Base-by-base conservation (phyloP, 495 filamentous ascomycete genomes). In the Penicillium robsamsonii region DNA sequence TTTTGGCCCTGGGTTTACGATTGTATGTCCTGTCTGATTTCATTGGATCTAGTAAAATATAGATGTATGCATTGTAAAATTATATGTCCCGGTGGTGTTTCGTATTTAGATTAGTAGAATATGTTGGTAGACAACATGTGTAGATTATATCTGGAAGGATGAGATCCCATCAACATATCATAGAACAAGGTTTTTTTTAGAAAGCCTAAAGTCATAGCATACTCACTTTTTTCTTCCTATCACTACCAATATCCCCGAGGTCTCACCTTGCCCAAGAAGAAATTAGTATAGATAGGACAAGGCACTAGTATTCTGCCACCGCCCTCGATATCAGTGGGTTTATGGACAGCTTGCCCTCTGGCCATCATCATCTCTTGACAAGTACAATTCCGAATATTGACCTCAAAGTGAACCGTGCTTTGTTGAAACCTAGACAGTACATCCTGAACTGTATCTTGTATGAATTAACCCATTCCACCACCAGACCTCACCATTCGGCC, bases 331-430 rank as follows among this genome's bases (percentile, higher is more conserved):
- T 48, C 40, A 45, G 30, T 20, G 37, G 35, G 35, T 46, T 58
- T 65, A 38, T 67, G 65, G 65, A 67, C 65, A 67, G 59, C 65
- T 67, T 62, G 62, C 62, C 45, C 31, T 62, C 56, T 53, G 46
- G 54, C 51, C 60, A 35, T 41, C 31, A 38, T 43, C 24, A 51
- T 55, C 50, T 35, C 30, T 29, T 40, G 27, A 35, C 20, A 27
- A 29, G 33, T 20, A 37, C 46, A 56, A 47, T 25, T 17, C 17
- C 53, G 31, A 22, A 43, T 15, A 12, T 25, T 27, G 22, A 33
- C n/a, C 27, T 33, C 11, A 20, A 33, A 43, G 17, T 22, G 11
- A 33, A 30, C 11, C 10, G 12, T 31, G 17, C 8, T 29, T 24
- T 17, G n/a, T 50, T 13, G 25, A 30, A 8, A 25, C 13, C 20